Evolutionary conservation across 176 grass and related monocot genomes (phyloP), one percentile per base, ranked within the genome.

Genomic region (Triticum urartu): DNA sequence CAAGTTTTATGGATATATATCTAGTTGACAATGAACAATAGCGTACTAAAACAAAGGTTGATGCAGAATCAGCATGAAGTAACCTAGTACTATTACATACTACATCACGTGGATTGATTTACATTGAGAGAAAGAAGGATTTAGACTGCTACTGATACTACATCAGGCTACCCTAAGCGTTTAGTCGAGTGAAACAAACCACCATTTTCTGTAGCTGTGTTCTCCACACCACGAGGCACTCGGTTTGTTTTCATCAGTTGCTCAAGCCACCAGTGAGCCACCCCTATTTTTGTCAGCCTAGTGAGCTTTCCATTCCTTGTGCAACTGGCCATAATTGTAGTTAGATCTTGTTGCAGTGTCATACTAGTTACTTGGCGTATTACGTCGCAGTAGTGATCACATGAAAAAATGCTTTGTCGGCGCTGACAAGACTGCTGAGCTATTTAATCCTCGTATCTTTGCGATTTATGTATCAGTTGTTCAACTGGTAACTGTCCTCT

Each of bases 401-500:
- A 43, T 17, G 36, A 35, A 38, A 38, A 38, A 38, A 38, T 18
- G 56, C 25, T 80, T 36, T 25, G 0, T 56, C 35, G 1, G 5
- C 12, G 11, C 9, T 42, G 39, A 42, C 39, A 42, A 42, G 39
- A 42, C 39, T 42, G 39, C 9, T 42, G 39, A 10, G 39, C 9
- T 42, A 42, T 42, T 42, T 10, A 42, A 42, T 42, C 39, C 11
- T 79, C 64, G 68, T n/a, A 9, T n/a, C 21, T 76, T 76, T 77
- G 17, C 18, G 47, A 60, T 39, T n/a, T 84, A 7, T 75, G 5
- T 17, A 58, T 73, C 78, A 88, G 22, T 11, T 91, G 76, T 13
- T 80, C 69, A 85, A 42, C 56, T 88, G 72, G 45, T 72, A 82
- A 66, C 43, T 78, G 71, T 84, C 64, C 52, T 56, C 39, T 64